Base-by-base conservation (phyloP, 2,329 filamentous ascomycete genomes). In the Onygenales sp. region DNA sequence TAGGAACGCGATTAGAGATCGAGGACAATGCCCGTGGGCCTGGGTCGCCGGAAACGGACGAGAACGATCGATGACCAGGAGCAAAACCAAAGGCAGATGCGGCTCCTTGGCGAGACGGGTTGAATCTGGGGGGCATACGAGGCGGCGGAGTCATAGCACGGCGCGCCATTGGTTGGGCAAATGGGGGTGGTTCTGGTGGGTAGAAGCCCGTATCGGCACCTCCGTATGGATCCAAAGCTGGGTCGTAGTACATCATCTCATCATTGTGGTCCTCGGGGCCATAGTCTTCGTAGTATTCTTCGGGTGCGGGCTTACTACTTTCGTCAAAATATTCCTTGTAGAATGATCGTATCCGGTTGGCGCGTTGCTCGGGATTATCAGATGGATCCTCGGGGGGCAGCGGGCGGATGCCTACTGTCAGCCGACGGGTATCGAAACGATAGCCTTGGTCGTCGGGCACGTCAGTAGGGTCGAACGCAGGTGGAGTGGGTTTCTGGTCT, bases 301-400 rank as follows among this genome's bases (percentile, higher is more conserved):
- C 73, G 38, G 72, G 72, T 56, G 55, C 61, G 43, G 72, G 73
- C 2, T 73, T 69, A 66, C 83, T 87, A 55, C 77, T 82, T 43
- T 96, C 92, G 60, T 97, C 93, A 63, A 98, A 98, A 74, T 98
- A 98, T 68, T 98, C 93, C 75, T 96, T 96, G 77, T 98, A 98
- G 76, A 98, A 98, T 3, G 93, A 98, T 68, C 93, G 83, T 61
- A 98, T 98, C 55, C 93, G 85, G 75, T 96, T 97, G 59, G 93
- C 93, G 63, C 93, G 84, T 64, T 92, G 85, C 69, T 97, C 93
- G 0, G 93, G 90, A 66, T 96, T 92, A 66, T 97, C 93, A 2
- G 85, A 82, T 43, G 88, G 83, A 59, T 95, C 87, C 64, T 91
- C 85, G 38, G 90, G 89, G 5, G 93, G 93, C 57, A 98, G 78